Evolutionary conservation across 2,329 filamentous ascomycete species (phyloP).

Genomic region (Chaetoscypha palmicola): DNA sequence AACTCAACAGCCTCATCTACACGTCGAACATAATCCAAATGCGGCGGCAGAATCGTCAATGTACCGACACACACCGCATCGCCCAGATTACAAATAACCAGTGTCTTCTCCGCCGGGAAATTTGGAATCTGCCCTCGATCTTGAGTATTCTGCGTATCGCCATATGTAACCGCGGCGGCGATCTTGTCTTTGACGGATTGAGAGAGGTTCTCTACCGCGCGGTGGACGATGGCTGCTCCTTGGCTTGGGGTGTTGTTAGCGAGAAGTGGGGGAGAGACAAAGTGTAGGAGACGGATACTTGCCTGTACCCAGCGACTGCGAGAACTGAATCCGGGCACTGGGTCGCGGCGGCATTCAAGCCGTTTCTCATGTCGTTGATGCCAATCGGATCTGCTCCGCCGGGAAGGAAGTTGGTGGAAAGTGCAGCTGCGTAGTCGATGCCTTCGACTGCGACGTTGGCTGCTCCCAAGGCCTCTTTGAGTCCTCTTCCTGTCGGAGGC

Average conservation of each 20-base stretch:
- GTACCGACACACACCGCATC: conserved; percentile 43
- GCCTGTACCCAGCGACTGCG: conserved; percentile 32
- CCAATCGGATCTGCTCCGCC: conserved; percentile 13
- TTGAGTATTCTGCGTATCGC: conserved; percentile 34
- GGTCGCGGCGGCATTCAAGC: conserved; percentile 27
- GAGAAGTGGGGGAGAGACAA: background rate
- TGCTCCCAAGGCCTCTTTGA: conserved; percentile 19
- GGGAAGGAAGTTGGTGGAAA: conserved; percentile 16
- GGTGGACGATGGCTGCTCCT: conserved; percentile 36
- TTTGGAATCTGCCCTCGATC: conserved; percentile 31
- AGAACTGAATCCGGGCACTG: conserved; percentile 32
- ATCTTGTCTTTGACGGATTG: conserved; percentile 25
- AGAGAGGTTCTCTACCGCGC: conserved; percentile 30
- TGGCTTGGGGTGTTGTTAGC: conserved; percentile 25
- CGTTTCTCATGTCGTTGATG: conserved; percentile 13
- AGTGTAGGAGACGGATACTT: background rate
- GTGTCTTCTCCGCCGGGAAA: conserved; percentile 25
- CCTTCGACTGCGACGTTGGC: conserved; percentile 26
- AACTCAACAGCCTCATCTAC: conserved; percentile 32
- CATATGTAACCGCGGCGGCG: conserved; percentile 34
- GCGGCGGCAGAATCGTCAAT: conserved; percentile 33
- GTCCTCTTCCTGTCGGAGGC: conserved; percentile 20
- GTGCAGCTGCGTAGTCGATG: conserved; percentile 20
- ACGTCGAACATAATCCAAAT: conserved; percentile 32
- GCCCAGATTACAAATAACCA: conserved; percentile 41